phyloP scores from a whole-genome alignment of 2,329 filamentous ascomycete genomes.

The Mollisiaceae sp. region DNA sequence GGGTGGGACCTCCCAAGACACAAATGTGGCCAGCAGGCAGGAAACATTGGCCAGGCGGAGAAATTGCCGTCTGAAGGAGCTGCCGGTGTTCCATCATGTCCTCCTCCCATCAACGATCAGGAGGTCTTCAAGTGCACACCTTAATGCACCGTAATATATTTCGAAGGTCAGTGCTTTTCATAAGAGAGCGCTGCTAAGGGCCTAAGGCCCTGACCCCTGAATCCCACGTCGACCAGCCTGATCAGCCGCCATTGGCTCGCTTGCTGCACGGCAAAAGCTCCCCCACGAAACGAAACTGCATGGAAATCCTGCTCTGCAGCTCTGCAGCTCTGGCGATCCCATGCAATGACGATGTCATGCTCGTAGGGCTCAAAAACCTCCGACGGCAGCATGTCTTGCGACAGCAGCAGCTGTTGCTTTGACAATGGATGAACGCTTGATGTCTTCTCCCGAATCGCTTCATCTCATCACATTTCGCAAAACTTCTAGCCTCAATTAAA shows the following conservation, averaged over 20 bases:
- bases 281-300: background rate
- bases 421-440: conserved; percentile 1
- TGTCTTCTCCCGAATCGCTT: background rate
- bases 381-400: conserved; percentile 12
- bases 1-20: background rate
- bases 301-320: conserved; percentile 22
- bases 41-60: background rate
- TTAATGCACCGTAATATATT: conserved; percentile 4
- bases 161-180: conserved; percentile 9
- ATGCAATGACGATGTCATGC: conserved; percentile 25
- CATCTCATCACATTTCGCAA: background rate
- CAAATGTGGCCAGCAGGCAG: background rate
- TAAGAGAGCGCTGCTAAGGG: no score
- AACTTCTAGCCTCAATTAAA: conserved; percentile 11
- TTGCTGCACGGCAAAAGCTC: background rate
- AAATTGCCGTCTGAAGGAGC: background rate
- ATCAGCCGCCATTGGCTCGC: background rate
- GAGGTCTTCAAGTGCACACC: background rate
- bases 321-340: background rate
- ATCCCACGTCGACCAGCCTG: background rate
- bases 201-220: background rate
- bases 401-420: conserved; percentile 8
- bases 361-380: background rate
- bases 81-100: background rate
- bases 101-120: background rate